Base-by-base conservation (phyloP, 805 yeast genomes). In the Starmera amethionina region DNA sequence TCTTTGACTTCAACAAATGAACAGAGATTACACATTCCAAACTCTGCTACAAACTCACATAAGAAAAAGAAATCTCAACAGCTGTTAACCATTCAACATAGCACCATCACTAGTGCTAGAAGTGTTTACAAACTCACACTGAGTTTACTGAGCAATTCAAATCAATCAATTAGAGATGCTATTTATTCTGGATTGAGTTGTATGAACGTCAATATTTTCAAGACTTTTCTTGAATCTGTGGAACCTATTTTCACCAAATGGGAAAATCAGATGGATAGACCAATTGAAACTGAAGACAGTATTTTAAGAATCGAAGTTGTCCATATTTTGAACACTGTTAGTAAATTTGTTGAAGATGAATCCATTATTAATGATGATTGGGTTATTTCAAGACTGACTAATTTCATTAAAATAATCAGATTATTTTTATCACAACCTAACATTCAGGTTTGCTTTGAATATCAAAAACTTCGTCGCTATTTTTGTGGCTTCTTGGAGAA, bases 1-100 rank as follows among this genome's bases (percentile, higher is more conserved):
- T 86, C 96, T 0, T 62, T 93, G 46, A 93, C 98, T 0, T 76
- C 94, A 0, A 88, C 97, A 0, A 83, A 76, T 45, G 95, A 88
- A 42, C 96, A 88, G 54, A 77, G 83, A 49, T 60, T 87, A 14
- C 81, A 76, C 45, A 72, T 79, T n/a, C 80, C 83, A 0, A 62
- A 62, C 3, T 46, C 51, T 9, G 66, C 65, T 10, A 71, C 73
- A 36, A 33, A 33, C 9, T 67, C 75, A 6, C 94, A 84, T 50
- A 67, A 93, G 43, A 88, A 86, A 51, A 80, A 74, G 50, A 79
- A 90, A 1, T 15, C n/a, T 8, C 79, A 82, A 49, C 95, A 84
- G 45, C 71, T 83, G 49, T 75, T 83, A 51, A 85, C 85, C 0
- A 73, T 87, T 30, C 96, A 87, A 51, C 95, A 85, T 50, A 95